Conservation (phyloP, 768 basidiomycete genomes). For the Kwoniella dejecticola region DNA sequence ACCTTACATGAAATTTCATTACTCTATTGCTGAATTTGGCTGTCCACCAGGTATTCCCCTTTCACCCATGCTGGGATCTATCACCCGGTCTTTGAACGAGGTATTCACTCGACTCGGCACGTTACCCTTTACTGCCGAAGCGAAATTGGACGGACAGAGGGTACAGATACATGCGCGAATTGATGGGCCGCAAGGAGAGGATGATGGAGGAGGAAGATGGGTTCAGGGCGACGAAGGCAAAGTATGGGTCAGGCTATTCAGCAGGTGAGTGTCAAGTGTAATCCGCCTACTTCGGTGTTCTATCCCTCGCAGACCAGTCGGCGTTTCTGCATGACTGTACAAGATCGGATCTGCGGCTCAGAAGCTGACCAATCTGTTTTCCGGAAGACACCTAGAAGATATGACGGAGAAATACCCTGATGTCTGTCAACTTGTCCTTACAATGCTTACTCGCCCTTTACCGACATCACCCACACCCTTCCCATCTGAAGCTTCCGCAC, state of each 20-base stretch:
- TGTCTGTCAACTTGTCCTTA: slow-evolving; percentile 64
- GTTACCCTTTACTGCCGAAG: slow-evolving; percentile 77
- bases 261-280: slow-evolving; percentile 54
- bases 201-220: slow-evolving; percentile 64
- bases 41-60: slow-evolving; percentile 68
- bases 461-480: slow-evolving; percentile 26
- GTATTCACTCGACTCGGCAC: slow-evolving; percentile 70
- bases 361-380: slow-evolving; percentile 7
- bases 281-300: too few species aligned
- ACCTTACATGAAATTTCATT: neutral
- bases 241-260: slow-evolving; percentile 70
- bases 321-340: too few species aligned
- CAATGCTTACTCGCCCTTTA: slow-evolving; percentile 59
- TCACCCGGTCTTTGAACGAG: slow-evolving; percentile 77
- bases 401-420: slow-evolving; percentile 96
- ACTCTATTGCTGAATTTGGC: neutral
- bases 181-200: slow-evolving; percentile 55
- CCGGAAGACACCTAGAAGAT: slow-evolving; percentile 74
- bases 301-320: too few species aligned
- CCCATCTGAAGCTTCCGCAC: slow-evolving; percentile 35
- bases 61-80: slow-evolving; percentile 82
- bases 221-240: slow-evolving; percentile 38
- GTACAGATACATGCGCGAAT: slow-evolving; percentile 57
- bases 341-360: neutral
- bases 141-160: slow-evolving; percentile 77